Evolutionary conservation across 805 yeast genomes (phyloP).

Genomic region (Cyberlindnera amylophila): DNA sequence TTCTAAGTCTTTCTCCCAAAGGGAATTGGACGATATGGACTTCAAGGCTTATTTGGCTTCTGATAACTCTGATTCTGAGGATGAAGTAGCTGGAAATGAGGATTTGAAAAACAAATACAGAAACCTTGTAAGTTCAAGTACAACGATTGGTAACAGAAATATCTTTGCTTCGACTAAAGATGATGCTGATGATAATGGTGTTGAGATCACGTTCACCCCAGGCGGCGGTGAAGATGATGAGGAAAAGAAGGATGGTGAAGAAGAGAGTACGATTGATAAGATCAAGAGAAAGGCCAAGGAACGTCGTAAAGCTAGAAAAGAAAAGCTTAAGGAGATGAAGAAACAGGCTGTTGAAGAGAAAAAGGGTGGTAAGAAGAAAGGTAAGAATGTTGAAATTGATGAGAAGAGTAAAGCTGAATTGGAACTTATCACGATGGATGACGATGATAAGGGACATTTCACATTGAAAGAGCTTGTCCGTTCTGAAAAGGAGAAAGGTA

Average conservation of each 20-base stretch:
- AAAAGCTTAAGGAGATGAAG: constrained; percentile 61
- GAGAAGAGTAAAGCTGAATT: constrained; percentile 59
- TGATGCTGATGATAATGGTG: constrained; percentile 70
- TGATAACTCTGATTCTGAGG: constrained; percentile 58
- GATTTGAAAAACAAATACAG: constrained; percentile 56
- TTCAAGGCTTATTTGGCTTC: constrained; percentile 89
- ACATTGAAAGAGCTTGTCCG: constrained; percentile 73
- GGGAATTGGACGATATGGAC: constrained; percentile 88
- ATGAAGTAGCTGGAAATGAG: constrained; percentile 23
- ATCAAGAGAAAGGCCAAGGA: constrained; percentile 88
- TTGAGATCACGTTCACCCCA: constrained; percentile 95
- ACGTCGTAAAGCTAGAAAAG: constrained; percentile 81
- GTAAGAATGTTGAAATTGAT: constrained; percentile 29
- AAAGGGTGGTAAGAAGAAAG: constrained; percentile 38
- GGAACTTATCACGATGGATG: constrained; percentile 62
- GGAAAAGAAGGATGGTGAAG: constrained; percentile 33
- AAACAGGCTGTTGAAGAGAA: constrained; percentile 48
- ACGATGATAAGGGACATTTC: constrained; percentile 51
- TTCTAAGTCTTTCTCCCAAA: constrained; percentile 77
- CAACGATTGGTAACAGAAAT: constrained; percentile 33
- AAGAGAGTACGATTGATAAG: constrained; percentile 74
- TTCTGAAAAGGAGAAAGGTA: constrained; percentile 62
- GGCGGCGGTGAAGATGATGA: constrained; percentile 40
- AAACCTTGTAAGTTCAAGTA: constrained; percentile 45
- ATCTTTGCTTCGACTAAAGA: constrained; percentile 28